Base-by-base conservation (phyloP, 345 rosid genomes). In the Ceriops tagal region DNA sequence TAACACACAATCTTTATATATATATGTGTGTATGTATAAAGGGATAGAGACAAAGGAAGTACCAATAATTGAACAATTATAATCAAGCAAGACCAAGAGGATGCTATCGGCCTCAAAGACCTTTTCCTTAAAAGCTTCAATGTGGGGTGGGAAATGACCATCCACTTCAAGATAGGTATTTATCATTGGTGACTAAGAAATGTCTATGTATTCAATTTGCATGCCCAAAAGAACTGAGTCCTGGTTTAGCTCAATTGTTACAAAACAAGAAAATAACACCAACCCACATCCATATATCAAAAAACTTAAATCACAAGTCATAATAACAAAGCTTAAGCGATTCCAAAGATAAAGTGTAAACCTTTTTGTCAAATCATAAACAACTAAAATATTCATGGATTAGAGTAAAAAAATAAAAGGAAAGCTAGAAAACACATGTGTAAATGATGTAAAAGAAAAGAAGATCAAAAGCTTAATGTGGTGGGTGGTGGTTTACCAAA, bases 41-140 rank as follows among this genome's bases (percentile, higher is more conserved):
- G 18, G 8, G 11, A 28, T 13, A 16, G 6, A 39, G 13, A 5
- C 20, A 35, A 31, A 21, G 10, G 19, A 6, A 57, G 63, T 82
- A 89, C 96, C 87, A 32, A 92, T 58, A 28, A 89, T 71, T 24
- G 98, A 89, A 81, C 58, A 89, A 52, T 88, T 92, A 70, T 89
- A 88, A 79, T 92, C 96, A 1, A 93, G 96, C 0, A 87, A 92
- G 64, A 96, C 96, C n/a, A 89, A 89, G n/a, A 92, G 83, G 21
- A 82, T 28, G 78, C 88, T 71, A 53, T 88, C 97, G 28, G 96
- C 90, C 24, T 71, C 67, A 15, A 77, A 82, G 39, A 92, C 85
- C 79, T 86, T 84, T 61, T 68, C 79, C 16, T 93, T 87, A 76
- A 92, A 81, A 78, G 82, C 91, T 71, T 89, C 91, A 49, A 92